Evolutionary conservation across 1,284 basidiomycete genomes (phyloP), one percentile per base, ranked within the genome.

Genomic region (Cystobasidium sp.): DNA sequence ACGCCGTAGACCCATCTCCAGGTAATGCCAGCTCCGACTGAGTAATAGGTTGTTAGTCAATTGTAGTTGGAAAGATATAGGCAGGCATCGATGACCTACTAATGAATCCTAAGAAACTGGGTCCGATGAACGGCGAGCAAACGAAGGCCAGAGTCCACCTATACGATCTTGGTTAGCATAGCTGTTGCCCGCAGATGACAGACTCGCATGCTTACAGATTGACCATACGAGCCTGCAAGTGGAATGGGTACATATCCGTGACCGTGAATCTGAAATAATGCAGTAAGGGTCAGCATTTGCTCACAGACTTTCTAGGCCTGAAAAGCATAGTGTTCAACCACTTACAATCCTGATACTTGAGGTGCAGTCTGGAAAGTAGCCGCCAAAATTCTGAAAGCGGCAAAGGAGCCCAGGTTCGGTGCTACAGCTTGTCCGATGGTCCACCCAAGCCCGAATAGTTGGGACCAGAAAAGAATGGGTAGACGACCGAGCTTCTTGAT

Each of bases 151-250:
- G 55, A n/a, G 68, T 70, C 68, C 55, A 62, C 37, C 55, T 61
- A 44, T 41, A 44, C n/a, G n/a, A n/a, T 37, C 4, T n/a, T n/a
- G 14, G 9, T 47, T 14, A 55, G 37, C 18, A 9, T 58, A 41
- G 22, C 22, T 20, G 44, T 6, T 39, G 64, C 3, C 8, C 46
- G 18, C n/a, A 46, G 46, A 44, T 24, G 8, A 12, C 55, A 58
- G 53, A 24, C 53, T 22, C 3, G 18, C 44, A 55, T 16, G 43
- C 89, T 89, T 89, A 90, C 63, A 89, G 79, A 76, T 89, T 90
- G 37, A 91, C 86, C 87, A 89, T 90, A 51, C 89, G 86, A 37
- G 90, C 89, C 80, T 91, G 90, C 24, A 89, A 82, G 77, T 91
- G 89, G 84, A 91, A 91, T 1, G 90, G 89, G 80, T 86, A 91